A percentile compares a stretch with the other conserved stretches of the same genome.
These are phyloP conservation scores for Tetrahymena borealis DNA, from an alignment of 73 alveolate genomes.

Conservation along the genomic window DNA sequence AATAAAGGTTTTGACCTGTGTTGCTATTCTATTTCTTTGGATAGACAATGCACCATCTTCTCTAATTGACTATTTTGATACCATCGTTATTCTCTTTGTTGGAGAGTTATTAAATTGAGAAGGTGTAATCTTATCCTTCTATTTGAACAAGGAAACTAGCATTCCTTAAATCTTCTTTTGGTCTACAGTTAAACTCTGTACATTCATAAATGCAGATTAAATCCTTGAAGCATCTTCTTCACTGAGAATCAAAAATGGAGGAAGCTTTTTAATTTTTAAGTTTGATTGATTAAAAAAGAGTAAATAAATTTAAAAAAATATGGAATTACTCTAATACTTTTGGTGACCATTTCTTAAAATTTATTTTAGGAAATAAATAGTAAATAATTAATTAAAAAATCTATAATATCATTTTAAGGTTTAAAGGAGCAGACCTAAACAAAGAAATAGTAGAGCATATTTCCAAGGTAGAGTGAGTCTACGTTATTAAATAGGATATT, in stretches of 20 bases:
- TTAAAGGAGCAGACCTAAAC: not conserved
- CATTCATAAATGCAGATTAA: not conserved
- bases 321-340: not conserved
- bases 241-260: not conserved
- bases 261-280: not conserved
- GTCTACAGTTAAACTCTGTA: not conserved
- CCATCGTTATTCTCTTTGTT: not conserved
- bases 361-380: not conserved
- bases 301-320: not conserved
- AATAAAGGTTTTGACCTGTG: not conserved
- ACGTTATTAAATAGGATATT: not conserved
- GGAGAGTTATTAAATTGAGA: not conserved
- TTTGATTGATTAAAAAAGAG: not conserved
- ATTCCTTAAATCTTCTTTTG: not conserved
- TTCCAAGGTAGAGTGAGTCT: not conserved
- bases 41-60: not conserved
- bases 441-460: not conserved
- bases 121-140: not conserved
- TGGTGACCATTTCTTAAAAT: not conserved
- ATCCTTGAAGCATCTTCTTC: not conserved
- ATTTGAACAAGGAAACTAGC: not conserved
- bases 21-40: not conserved
- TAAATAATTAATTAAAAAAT: not conserved
- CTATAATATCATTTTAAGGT: not conserved
- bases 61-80: not conserved